A percentile compares a stretch with the other conserved stretches of the same genome.
phyloP scores from a whole-genome alignment of 331 rosid genomes.

The Malus hybrid region DNA sequence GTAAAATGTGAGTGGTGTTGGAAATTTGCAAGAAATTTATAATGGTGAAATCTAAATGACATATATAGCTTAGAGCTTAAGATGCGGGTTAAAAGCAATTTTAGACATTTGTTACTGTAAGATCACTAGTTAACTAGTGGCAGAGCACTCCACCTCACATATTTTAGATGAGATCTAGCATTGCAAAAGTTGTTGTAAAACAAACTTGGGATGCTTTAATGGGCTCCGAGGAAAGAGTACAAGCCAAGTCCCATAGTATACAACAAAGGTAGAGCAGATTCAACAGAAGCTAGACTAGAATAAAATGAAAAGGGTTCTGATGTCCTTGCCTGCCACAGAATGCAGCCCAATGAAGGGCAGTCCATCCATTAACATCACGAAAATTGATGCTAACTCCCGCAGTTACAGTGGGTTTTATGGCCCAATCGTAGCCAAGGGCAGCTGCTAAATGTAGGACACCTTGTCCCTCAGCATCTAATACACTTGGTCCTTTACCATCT shows the following conservation, averaged over 20 bases:
- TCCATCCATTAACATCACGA: constrained; percentile 84
- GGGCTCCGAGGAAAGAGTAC: neutral
- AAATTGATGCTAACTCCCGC: constrained; percentile 82
- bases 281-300: constrained; percentile 1
- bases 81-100: neutral
- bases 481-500: constrained; percentile 76
- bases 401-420: constrained; percentile 52
- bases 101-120: neutral
- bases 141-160: neutral
- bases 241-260: neutral
- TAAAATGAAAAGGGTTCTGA: neutral
- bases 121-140: neutral
- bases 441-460: constrained; percentile 77
- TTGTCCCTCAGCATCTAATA: constrained; percentile 61
- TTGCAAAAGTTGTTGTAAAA: neutral
- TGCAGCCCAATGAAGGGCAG: constrained; percentile 96
- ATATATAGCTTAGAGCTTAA: constrained; percentile 1
- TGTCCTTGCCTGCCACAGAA: constrained; percentile 67
- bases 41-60: neutral
- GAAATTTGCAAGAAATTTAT: constrained; percentile 4
- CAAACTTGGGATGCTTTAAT: neutral
- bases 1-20: neutral
- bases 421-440: constrained; percentile 83
- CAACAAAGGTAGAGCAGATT: neutral
- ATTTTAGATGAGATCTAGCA: neutral